phyloP scores from a whole-genome alignment of 192 early-diverging fungal genomes.

The Backusella australiensis region DNA sequence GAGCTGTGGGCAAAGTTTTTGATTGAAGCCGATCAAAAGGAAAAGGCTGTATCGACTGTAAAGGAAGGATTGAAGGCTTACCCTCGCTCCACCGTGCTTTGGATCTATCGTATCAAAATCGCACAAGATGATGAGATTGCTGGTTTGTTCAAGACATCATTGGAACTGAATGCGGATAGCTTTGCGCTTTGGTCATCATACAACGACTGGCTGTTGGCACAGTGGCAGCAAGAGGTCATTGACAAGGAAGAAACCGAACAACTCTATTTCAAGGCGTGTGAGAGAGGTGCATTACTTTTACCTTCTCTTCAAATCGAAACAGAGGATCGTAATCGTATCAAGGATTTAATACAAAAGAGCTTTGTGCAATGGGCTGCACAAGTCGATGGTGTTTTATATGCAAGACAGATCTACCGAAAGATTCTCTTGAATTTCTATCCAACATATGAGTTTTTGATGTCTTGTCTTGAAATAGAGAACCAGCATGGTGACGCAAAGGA shows the following conservation, averaged over 20 bases:
- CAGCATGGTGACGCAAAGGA: constrained; percentile 17
- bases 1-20: constrained; percentile 49
- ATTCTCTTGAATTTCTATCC: constrained; percentile 57
- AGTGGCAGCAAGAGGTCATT: constrained; percentile 40
- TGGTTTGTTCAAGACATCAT: constrained; percentile 35
- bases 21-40: not conserved
- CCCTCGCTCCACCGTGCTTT: constrained; percentile 44
- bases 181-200: constrained; percentile 52
- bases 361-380: constrained; percentile 59
- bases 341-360: constrained; percentile 49
- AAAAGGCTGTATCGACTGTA: constrained; percentile 27
- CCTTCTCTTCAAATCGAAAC: constrained; percentile 48
- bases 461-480: constrained; percentile 61
- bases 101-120: constrained; percentile 35
- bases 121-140: constrained; percentile 15
- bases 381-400: constrained; percentile 39
- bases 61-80: constrained; percentile 33
- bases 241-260: constrained; percentile 33
- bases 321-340: constrained; percentile 43
- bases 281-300: constrained; percentile 46
- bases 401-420: constrained; percentile 48
- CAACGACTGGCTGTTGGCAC: constrained; percentile 34
- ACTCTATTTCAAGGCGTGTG: constrained; percentile 42
- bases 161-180: constrained; percentile 38
- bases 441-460: constrained; percentile 55